Evolutionary conservation across 768 basidiomycete genomes (phyloP).

Genomic region (Saitozyma podzolica): DNA sequence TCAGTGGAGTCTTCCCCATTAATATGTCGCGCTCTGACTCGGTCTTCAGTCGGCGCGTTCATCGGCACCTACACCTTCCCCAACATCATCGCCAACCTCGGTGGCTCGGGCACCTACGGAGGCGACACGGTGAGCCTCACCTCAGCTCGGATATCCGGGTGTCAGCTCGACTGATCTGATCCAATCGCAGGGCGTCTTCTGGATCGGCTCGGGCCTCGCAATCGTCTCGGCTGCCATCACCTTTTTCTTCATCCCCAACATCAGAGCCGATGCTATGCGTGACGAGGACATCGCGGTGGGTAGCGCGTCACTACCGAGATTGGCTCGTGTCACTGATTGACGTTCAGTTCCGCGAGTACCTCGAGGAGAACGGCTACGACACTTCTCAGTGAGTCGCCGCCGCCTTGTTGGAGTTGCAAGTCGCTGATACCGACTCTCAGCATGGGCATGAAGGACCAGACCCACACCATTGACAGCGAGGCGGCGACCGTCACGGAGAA

Average conservation of each 20-base stretch:
- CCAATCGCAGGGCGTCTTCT: conserved; percentile 31
- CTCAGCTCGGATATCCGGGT: not conserved
- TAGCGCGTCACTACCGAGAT: conserved; percentile 5
- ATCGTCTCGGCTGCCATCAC: conserved; percentile 73
- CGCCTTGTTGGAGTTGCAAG: not conserved
- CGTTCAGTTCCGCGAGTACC: conserved; percentile 61
- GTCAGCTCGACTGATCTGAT: not conserved
- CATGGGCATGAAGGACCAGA: conserved; percentile 14
- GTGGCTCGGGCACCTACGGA: conserved; percentile 56
- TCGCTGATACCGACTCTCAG: conserved; percentile 1
- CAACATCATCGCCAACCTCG: conserved; percentile 40
- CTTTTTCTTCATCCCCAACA: conserved; percentile 70
- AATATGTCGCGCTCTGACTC: conserved; percentile 12
- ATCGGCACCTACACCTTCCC: conserved; percentile 51
- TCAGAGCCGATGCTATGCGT: conserved; percentile 74
- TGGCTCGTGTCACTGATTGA: not conserved
- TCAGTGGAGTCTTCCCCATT: not conserved
- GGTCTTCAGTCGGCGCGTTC: conserved; percentile 46
- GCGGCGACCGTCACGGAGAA: not conserved
- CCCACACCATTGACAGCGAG: not conserved
- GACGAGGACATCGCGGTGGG: conserved; percentile 69
- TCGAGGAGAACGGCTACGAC: conserved; percentile 77
- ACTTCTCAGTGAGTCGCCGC: conserved; percentile 55
- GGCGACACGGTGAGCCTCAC: conserved; percentile 74
- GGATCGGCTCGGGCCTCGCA: conserved; percentile 61